A percentile compares a stretch with the other conserved stretches of the same genome.
Evolutionary conservation across 768 basidiomycete genomes (phyloP).

Genomic region (Lactifluus subvellereus): DNA sequence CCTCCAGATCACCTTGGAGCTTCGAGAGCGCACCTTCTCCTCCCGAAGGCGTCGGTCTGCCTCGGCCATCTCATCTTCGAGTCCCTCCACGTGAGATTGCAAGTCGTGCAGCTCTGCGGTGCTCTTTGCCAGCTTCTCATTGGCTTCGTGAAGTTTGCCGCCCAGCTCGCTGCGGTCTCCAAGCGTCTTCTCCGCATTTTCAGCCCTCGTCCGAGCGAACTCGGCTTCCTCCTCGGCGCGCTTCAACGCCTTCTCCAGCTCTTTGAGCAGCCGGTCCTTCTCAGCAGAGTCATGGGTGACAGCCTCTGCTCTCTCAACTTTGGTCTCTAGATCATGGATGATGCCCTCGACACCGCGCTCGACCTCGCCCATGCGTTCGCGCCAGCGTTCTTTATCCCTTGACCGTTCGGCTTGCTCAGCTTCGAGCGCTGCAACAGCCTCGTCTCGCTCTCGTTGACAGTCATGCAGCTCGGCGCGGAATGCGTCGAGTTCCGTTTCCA

Average conservation of each 20-base stretch:
- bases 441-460: conserved; percentile 33
- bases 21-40: conserved; percentile 41
- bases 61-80: conserved; percentile 54
- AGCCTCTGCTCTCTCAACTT: conserved; percentile 47
- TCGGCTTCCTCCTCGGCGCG: conserved; percentile 49
- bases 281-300: conserved; percentile 37
- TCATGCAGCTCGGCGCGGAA: conserved; percentile 36
- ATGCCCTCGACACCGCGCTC: conserved; percentile 65
- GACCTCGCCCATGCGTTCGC: conserved; percentile 63
- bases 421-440: conserved; percentile 42
- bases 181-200: conserved; percentile 58
- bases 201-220: conserved; percentile 50
- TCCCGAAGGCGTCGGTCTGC: conserved; percentile 49
- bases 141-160: conserved; percentile 58
- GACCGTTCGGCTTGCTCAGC: conserved; percentile 53
- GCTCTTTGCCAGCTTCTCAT: conserved; percentile 50
- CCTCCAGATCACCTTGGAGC: conserved; percentile 37
- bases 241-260: conserved; percentile 41
- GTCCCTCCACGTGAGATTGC: conserved; percentile 50
- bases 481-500: conserved; percentile 35
- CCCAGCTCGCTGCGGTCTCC: conserved; percentile 65
- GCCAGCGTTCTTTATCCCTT: conserved; percentile 65
- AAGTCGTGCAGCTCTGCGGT: conserved; percentile 56
- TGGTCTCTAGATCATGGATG: conserved; percentile 57
- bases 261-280: conserved; percentile 37